These are phyloP conservation scores for Salvia splendens DNA, from an alignment of 257 asterid genomes.

Conservation along the genomic window DNA sequence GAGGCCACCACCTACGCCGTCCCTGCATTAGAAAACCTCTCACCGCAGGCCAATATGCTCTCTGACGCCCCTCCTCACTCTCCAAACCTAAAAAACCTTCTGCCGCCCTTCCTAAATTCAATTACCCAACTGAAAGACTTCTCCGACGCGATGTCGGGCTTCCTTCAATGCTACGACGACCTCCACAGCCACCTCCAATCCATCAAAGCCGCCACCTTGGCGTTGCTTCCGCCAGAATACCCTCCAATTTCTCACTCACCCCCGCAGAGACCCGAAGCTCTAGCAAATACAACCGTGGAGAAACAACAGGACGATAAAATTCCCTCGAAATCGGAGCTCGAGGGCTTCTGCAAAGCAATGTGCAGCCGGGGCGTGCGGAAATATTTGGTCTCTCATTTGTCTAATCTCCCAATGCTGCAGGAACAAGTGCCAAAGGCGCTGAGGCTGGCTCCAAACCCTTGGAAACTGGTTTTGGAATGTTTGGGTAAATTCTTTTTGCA, in stretches of 20 bases:
- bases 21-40: neutral
- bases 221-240: conserved; percentile 38
- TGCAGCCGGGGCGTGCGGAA: conserved; percentile 53
- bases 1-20: neutral
- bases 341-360: conserved; percentile 52
- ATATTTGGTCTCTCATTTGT: conserved; percentile 47
- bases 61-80: conserved; percentile 19
- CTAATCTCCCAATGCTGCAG: conserved; percentile 44
- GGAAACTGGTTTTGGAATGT: conserved; percentile 63
- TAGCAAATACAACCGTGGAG: conserved; percentile 24
- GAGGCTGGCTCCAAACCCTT: conserved; percentile 55
- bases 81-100: conserved; percentile 32
- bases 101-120: conserved; percentile 39
- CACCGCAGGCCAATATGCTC: conserved; percentile 14
- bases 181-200: conserved; percentile 58
- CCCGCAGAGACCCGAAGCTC: neutral
- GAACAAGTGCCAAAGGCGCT: conserved; percentile 70
- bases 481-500: conserved; percentile 74
- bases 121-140: conserved; percentile 47
- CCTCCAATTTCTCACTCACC: conserved; percentile 24
- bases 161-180: conserved; percentile 59
- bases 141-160: conserved; percentile 51
- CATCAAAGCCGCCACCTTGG: conserved; percentile 46
- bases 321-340: conserved; percentile 50
- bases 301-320: conserved; percentile 9